phyloP scores from a whole-genome alignment of 495 filamentous ascomycete species.

The Annulohypoxylon stygium region DNA sequence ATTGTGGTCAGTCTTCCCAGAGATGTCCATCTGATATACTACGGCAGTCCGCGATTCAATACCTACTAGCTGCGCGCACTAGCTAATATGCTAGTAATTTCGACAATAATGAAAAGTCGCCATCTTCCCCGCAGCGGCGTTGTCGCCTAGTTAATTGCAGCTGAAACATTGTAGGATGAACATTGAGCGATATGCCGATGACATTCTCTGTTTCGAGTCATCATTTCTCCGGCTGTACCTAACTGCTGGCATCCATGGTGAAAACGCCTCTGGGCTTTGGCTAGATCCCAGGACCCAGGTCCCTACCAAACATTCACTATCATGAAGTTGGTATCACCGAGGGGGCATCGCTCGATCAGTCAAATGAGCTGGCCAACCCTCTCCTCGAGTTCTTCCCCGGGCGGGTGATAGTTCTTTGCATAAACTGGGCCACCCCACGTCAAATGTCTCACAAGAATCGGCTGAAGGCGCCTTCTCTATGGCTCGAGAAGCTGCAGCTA shows the following conservation, averaged over 20 bases:
- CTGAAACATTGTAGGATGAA: conserved; percentile 38
- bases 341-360: conserved; percentile 26
- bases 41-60: background rate
- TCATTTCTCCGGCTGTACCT: conserved; percentile 13
- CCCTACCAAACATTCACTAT: background rate
- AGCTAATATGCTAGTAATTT: background rate
- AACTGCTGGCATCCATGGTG: background rate
- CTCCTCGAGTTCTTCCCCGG: conserved; percentile 28
- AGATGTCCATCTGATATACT: background rate
- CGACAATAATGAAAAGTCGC: conserved; percentile 8
- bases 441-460: conserved; percentile 45
- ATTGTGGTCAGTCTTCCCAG: background rate
- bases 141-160: conserved; percentile 8
- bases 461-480: conserved; percentile 40
- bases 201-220: conserved; percentile 28
- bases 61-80: background rate
- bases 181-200: conserved; percentile 27
- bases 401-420: conserved; percentile 34
- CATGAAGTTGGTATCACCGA: conserved; percentile 28
- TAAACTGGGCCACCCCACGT: conserved; percentile 37
- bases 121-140: conserved; percentile 35
- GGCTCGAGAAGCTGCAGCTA: conserved; percentile 44
- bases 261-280: background rate
- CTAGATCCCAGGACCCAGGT: background rate
- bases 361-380: conserved; percentile 31